Evolutionary conservation across 1,139 yeast genomes (phyloP), one percentile per base, ranked within the genome.

Genomic region (Wickerhamiella pararugosa): DNA sequence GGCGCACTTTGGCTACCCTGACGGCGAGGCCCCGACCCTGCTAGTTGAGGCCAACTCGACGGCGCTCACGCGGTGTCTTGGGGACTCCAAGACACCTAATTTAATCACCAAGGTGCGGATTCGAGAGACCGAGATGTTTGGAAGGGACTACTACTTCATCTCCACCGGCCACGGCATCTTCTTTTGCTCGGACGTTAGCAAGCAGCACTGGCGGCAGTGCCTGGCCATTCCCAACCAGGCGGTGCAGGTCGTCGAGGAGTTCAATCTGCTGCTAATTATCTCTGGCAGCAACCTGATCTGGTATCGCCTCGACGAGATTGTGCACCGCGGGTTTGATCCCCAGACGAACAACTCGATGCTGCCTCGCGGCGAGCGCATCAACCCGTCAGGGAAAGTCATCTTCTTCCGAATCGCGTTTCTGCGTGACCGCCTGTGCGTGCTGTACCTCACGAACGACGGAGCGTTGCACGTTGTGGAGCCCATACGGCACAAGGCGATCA

Each of bases 1-100:
- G 6, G 78, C 76, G 49, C 66, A 70, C 43, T 82, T 82, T 60
- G 79, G 76, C 1, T 81, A 79, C 56, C 81, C 76, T 21, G 68
- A 65, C 5, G 60, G 66, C 7, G 70, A 67, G 40, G 65, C 69
- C n/a, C 72, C 81, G 0, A 75, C 73, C 49, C 57, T 80, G 36
- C 86, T 81, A 2, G 64, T 77, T 1, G 70, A 75, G 44, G 70
- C 78, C 0, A 69, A 73, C n/a, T 70, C 72, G 11, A 82, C 83
- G 29, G 80, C 79, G 1, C 58, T 81, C 25, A 77, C 76, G 47
- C 58, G 67, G 76, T 4, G 55, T 71, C 32, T 55, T 57, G 36
- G 53, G 38, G 42, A 49, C 21, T n/a, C 10, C 7, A 43, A 49
- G 8, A 49, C 46, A 44, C 32, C 40, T 42, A 26, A 11, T 36